Base-by-base conservation (phyloP, 352 stramenopile genomes). In the Phytophthora pseudosyringae region DNA sequence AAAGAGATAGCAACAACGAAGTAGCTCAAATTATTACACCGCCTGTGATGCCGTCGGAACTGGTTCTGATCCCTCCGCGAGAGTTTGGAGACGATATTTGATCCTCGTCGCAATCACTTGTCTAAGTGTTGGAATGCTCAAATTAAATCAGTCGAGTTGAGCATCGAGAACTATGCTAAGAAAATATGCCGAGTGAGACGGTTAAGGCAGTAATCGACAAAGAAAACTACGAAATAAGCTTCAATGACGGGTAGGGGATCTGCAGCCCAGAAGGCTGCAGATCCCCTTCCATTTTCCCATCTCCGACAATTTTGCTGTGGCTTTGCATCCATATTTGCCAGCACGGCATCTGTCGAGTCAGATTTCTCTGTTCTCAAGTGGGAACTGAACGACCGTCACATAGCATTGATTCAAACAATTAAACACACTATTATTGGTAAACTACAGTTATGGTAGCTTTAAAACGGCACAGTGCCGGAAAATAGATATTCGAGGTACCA, bases 301-400 rank as follows among this genome's bases (percentile, higher is more conserved):
- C 40, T 60, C 4, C 18, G 52, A 5, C 53, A 47, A 12, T 62
- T 62, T 29, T 48, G 54, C 21, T 53, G 41, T 41, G 44, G 54
- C 13, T 11, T 54, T 12, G 44, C 54, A 21, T 48, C 15, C 11
- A 10, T 54, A 32, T 62, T 54, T 21, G 44, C 54, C 28, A 40
- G 40, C 11, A 54, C 44, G 8, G 35, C 32, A 7, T 63, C 43
- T 11, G 38, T 41, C 2, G 52, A 54, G 44, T 54, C 54, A 7
- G 29, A 61, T 39, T 53, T 61, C 33, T 47, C 43, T 6, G 31
- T 53, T 38, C 12, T 52, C 3, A 53, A 53, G 15, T 61, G 43
- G 54, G 25, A 62, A 54, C 4, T 45, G 31, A 35, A 35, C 9
- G 31, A 35, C 4, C 31, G 31, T 35, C 31, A 7, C 40, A 50